phyloP scores from a whole-genome alignment of 306 rosid genomes.

The Notholithocarpus densiflorus region DNA sequence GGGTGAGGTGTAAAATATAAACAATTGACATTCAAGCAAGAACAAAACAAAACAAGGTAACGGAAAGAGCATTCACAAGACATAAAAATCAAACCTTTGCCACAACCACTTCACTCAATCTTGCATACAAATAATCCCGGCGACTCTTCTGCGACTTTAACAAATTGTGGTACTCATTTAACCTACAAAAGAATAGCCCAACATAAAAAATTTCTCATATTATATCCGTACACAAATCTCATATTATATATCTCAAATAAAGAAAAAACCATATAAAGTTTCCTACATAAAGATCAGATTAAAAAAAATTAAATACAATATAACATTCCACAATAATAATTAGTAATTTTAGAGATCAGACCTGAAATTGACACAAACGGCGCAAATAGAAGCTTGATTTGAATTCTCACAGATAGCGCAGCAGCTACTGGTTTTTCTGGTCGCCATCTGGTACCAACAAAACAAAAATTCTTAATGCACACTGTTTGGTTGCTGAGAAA shows the following conservation, averaged over 20 bases:
- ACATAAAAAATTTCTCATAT: not conserved
- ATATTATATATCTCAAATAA: not conserved
- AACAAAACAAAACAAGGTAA: not conserved
- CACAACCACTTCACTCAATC: slow-evolving; percentile 70
- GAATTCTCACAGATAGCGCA: slow-evolving; percentile 82
- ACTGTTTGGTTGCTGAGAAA: not conserved
- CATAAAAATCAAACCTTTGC: slow-evolving; percentile 59
- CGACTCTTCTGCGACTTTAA: slow-evolving; percentile 58
- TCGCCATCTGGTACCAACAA: slow-evolving; percentile 33
- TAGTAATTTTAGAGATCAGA: slow-evolving; percentile 5
- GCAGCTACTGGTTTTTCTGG: slow-evolving; percentile 48
- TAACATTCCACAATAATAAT: not conserved
- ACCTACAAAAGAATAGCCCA: slow-evolving; percentile 35
- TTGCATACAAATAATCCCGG: slow-evolving; percentile 67
- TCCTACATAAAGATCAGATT: not conserved
- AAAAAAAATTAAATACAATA: not conserved
- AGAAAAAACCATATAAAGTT: not conserved
- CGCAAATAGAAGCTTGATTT: slow-evolving; percentile 71
- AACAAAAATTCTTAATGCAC: not conserved
- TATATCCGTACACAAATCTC: not conserved
- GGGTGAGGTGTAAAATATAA: not conserved
- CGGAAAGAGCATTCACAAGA: not conserved
- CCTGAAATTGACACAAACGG: slow-evolving; percentile 83
- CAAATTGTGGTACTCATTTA: slow-evolving; percentile 48
- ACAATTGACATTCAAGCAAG: not conserved